Base-by-base conservation (phyloP, 1,284 basidiomycete species). In the Rhizoctonia solani region DNA sequence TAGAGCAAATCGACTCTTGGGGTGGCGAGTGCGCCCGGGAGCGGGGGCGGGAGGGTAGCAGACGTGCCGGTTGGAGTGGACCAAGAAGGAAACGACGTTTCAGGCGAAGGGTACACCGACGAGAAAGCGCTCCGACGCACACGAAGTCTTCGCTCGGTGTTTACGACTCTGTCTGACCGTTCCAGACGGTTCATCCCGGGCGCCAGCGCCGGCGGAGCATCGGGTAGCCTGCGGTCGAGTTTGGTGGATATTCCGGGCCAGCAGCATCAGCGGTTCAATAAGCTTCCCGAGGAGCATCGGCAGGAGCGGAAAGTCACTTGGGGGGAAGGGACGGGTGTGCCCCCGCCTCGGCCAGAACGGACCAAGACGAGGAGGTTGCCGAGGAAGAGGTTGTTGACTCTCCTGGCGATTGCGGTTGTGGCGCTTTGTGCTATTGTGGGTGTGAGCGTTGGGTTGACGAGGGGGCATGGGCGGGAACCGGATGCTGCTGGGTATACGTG, bases 391-490 rank as follows among this genome's bases (percentile, higher is more conserved):
- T 72, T 73, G 66, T 72, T 78, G 34, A 69, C 77, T 8, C 67
- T 79, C 37, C 69, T 75, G 21, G 70, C 74, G 23, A 73, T 80
- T 63, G 34, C 81, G 34, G 61, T 80, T 19, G 69, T 83, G 32
- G 73, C 79, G 21, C 73, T 81, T 32, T 67, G 77, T 29, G 77
- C 54, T 9, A 50, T 78, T 13, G 74, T 83, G 30, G 78, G 77
- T 41, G 74, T 76, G 58, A 77, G 76, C 11, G 75, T 81, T 2
- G 82, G 80, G 14, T 75, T 82, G 32, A 75, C 77, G 14, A 41
- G 49, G 44, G 56, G 13, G 29, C 30, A 14, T n/a, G 67, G 78
- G 44, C 75, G 72, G 61, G 73, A 69, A 71, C 79, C 72, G 65
- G 72, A 70, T 41, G 41, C 54, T 23, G 69, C 68, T 23, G 47